These are phyloP conservation scores for Gossypium mustelinum DNA, from an alignment of 345 rosid species.

Conservation along the genomic window DNA sequence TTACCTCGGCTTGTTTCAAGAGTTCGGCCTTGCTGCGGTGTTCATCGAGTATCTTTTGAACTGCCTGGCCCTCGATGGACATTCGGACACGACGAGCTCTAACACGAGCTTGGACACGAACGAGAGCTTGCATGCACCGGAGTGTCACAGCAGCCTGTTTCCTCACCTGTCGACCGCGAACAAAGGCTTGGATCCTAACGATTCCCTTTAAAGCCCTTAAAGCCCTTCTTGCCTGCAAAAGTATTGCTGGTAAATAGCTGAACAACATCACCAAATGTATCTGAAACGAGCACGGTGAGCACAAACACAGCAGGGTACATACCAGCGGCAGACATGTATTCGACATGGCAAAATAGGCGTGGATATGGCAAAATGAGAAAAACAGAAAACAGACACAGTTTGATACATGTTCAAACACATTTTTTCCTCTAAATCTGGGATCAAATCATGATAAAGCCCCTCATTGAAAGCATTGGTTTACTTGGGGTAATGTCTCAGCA, in stretches of 20 bases:
- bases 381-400: no score
- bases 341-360: no score
- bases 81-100: constrained; percentile 89
- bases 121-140: constrained; percentile 97
- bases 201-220: constrained; percentile 85
- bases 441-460: no score
- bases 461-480: no score
- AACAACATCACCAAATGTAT: background rate
- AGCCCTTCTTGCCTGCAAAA: constrained; percentile 76
- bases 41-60: constrained; percentile 61
- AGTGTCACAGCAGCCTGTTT: constrained; percentile 96
- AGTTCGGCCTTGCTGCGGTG: constrained; percentile 58
- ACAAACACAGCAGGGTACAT: background rate
- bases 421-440: no score
- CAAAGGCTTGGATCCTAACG: constrained; percentile 91
- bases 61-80: constrained; percentile 83
- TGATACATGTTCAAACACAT: no score
- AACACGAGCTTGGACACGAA: constrained; percentile 87
- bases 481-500: background rate
- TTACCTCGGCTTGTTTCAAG: constrained; percentile 82
- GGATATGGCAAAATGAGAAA: no score
- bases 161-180: constrained; percentile 90
- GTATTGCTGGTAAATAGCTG: background rate
- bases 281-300: background rate
- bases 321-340: no score